Base-by-base conservation (phyloP, 176 grass and related monocot species). In the Stipa capillata region DNA sequence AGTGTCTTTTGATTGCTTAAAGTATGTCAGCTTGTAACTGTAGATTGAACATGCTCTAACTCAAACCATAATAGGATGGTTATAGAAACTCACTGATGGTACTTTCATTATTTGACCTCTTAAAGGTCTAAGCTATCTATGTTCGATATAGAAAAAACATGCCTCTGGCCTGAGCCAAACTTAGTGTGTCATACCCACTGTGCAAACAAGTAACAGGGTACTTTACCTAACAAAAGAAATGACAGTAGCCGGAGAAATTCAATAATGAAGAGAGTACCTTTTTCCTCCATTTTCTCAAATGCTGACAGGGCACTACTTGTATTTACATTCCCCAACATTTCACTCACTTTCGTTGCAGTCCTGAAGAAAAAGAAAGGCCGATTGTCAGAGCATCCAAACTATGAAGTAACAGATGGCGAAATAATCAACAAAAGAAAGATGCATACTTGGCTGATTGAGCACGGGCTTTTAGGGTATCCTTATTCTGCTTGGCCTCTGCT, bases 271-370 rank as follows among this genome's bases (percentile, higher is more conserved):
- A 52, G 53, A 84, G 21, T 34, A 99, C 97, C 92, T 84, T 99
- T 99, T 91, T 99, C 92, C 83, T 99, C 97, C 97, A 99, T 99
- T 87, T 99, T 99, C 82, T 99, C 97, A 82, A 96, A 99, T 52
- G 97, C 97, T 78, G 97, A 89, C 84, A 99, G 90, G 77, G 97
- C 90, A 54, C 92, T 82, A 77, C 97, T 96, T 55, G 97, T 99
- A 84, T 99, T 96, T 20, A 99, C 97, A 79, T 93, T 89, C 39
- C 97, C 97, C 86, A 99, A 43, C 97, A 99, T 99, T 88, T 99
- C 92, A 65, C 92, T 96, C 71, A 99, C 97, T 93, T 99, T 99
- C 27, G 97, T 96, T 86, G 93, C 67, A 56, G 97, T 99, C 82
- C 97, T 99, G 78, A 67, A 81, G 55, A 18, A 47, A 81, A 74